Base-by-base conservation (phyloP, 1,284 basidiomycete genomes). In the Anthracocystis walkeri region DNA sequence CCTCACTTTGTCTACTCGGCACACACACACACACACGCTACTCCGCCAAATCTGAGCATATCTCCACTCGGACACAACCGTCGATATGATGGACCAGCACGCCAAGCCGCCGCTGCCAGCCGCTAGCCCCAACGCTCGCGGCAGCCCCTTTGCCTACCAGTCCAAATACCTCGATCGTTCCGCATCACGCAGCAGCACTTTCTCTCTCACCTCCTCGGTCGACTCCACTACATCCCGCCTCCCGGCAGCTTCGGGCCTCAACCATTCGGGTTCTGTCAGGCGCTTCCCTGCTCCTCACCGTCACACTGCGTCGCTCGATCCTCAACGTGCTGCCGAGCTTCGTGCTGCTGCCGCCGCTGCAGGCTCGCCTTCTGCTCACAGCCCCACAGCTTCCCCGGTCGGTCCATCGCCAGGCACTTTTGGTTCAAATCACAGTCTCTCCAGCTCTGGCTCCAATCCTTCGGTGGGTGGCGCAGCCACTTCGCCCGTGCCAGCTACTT, bases 141-240 rank as follows among this genome's bases (percentile, higher is more conserved):
- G 45, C 42, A 77, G 65, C 29, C 80, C 81, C 7, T 83, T 83
- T 51, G 78, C 78, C 2, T 83, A 83, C 53, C 81, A 83, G 61
- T 69, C 73, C 54, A 80, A 79, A 31, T 75, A 81, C 58, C 71
- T 83, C 56, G 81, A 83, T 25, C 75, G 81, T 18, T 80, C 78
- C 51, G 31, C 65, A 7, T 82, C 81, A 7, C 65, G 65, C n/a
- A 75, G 77, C 61, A 71, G 72, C 68, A 69, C 70, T 49, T 78
- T 82, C 50, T 81, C 79, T 12, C 79, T 80, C 56, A 46, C 73
- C 29, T 62, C 64, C 23, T 46, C 70, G 5, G 12, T 58, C 53
- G 75, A 68, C 38, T 35, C 42, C 11, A 38, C 35, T 16, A 16
- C 40, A 6, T 35, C 41, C 12, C 57, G 50, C 29, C 41, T 27